These are phyloP conservation scores for Ophiostoma piceae DNA, from an alignment of 2,329 filamentous ascomycete genomes.

Conservation along the genomic window DNA sequence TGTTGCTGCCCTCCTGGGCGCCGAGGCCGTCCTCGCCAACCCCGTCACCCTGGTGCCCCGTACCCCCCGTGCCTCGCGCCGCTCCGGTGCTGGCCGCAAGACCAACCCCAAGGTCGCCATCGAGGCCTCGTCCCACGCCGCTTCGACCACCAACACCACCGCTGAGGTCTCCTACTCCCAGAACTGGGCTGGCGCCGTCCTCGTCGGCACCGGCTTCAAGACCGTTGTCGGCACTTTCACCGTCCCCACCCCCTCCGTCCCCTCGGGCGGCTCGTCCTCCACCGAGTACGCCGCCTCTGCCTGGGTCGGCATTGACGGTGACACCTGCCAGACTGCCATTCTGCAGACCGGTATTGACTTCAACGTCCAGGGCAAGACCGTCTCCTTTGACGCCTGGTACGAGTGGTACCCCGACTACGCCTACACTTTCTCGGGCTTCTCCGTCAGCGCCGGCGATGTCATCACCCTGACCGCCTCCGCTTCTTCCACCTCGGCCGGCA, in stretches of 20 bases:
- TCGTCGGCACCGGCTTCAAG: constrained; percentile 23
- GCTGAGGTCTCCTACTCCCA: constrained; percentile 38
- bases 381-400: constrained; percentile 32
- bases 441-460: constrained; percentile 32
- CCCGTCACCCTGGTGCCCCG: constrained; percentile 42
- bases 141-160: constrained; percentile 27
- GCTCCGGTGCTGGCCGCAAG: constrained; percentile 28
- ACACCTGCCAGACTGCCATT: constrained; percentile 30
- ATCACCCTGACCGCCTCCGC: constrained; percentile 34
- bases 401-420: constrained; percentile 34
- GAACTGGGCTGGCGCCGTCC: constrained; percentile 33
- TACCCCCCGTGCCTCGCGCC: constrained; percentile 33
- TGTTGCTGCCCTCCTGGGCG: constrained; percentile 30
- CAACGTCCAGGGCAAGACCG: constrained; percentile 17
- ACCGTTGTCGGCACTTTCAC: constrained; percentile 30
- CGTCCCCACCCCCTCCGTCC: constrained; percentile 30
- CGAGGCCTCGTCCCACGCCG: constrained; percentile 28
- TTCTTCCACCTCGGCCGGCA: constrained; percentile 34
- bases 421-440: constrained; percentile 31
- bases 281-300: constrained; percentile 31
- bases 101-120: background rate
- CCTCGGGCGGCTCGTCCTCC: constrained; percentile 22
- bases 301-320: constrained; percentile 35
- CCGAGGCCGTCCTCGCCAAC: constrained; percentile 41
- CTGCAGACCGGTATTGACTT: constrained; percentile 33